A percentile compares a stretch with the other conserved stretches of the same genome.
These are phyloP conservation scores for Royoungia palumana DNA, from an alignment of 768 basidiomycete species.

Conservation along the genomic window DNA sequence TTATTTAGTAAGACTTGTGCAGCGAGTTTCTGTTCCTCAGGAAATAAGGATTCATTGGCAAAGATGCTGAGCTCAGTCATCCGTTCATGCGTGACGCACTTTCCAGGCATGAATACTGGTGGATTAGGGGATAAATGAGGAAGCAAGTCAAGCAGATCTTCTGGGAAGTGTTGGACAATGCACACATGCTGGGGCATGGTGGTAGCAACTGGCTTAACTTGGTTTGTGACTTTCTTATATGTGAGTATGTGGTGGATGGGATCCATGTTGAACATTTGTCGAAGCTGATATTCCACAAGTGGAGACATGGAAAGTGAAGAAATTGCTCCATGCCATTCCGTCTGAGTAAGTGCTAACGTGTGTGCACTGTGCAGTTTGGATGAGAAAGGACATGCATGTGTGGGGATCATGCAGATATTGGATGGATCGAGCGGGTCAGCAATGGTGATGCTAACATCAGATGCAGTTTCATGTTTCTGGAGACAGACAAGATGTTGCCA, in stretches of 20 bases:
- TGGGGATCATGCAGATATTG: not conserved
- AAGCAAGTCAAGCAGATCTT: constrained; percentile 33
- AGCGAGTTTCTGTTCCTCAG: constrained; percentile 1
- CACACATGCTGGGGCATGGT: constrained; percentile 31
- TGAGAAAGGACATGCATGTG: not conserved
- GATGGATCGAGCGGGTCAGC: not conserved
- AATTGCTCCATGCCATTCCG: not conserved
- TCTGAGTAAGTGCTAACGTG: not conserved
- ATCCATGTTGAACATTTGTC: not conserved
- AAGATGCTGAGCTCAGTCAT: not conserved
- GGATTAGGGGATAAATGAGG: constrained; percentile 2
- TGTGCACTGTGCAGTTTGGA: not conserved
- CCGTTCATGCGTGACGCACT: not conserved
- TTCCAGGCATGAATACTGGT: not conserved
- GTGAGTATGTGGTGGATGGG: not conserved
- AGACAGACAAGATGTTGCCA: constrained; percentile 22
- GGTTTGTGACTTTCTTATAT: constrained; percentile 35
- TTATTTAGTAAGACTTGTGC: constrained; percentile 29
- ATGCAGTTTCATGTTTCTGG: constrained; percentile 2
- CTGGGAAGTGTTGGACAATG: constrained; percentile 29
- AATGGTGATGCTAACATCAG: not conserved
- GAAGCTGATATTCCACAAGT: not conserved
- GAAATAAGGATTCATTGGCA: not conserved
- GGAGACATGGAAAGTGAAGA: not conserved
- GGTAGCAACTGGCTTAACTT: constrained; percentile 30